Evolutionary conservation across 441 rosid genomes (phyloP).

Genomic region (Eutrema salsugineum): DNA sequence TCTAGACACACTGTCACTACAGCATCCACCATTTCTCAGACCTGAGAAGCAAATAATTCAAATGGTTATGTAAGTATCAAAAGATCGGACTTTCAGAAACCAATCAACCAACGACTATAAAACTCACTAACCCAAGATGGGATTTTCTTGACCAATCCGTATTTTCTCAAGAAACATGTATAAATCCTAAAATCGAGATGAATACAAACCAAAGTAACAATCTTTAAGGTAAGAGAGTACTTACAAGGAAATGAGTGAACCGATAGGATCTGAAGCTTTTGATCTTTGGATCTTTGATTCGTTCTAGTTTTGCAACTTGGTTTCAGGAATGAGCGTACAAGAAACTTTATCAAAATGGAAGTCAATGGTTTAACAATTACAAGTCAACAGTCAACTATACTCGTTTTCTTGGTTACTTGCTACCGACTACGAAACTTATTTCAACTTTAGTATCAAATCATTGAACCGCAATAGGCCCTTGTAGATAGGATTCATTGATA

Average conservation of each 20-base stretch:
- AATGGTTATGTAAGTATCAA: neutral
- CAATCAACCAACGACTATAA: neutral
- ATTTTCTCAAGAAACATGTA: slow-evolving; percentile 2
- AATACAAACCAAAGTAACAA: slow-evolving; percentile 1
- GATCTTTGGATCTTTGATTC: neutral
- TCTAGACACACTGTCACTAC: slow-evolving; percentile 31
- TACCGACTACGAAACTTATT: slow-evolving; percentile 10
- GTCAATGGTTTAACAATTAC: slow-evolving; percentile 1
- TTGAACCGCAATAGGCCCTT: neutral
- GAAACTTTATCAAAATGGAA: neutral
- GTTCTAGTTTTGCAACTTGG: neutral
- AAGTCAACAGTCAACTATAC: slow-evolving; percentile 24
- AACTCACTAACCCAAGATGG: neutral
- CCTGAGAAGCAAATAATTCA: neutral
- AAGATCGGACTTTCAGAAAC: neutral
- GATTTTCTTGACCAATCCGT: neutral
- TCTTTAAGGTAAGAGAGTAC: slow-evolving; percentile 7
- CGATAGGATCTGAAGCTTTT: slow-evolving; percentile 8
- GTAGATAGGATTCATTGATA: neutral
- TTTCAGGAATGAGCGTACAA: neutral
- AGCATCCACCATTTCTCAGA: slow-evolving; percentile 29
- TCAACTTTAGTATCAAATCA: neutral
- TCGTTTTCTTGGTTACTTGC: slow-evolving; percentile 12
- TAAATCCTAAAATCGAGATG: neutral
- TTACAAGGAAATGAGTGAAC: slow-evolving; percentile 7